Evolutionary conservation across 768 basidiomycete genomes (phyloP).

Genomic region (Tylopilus plumbeoviolaceoides): DNA sequence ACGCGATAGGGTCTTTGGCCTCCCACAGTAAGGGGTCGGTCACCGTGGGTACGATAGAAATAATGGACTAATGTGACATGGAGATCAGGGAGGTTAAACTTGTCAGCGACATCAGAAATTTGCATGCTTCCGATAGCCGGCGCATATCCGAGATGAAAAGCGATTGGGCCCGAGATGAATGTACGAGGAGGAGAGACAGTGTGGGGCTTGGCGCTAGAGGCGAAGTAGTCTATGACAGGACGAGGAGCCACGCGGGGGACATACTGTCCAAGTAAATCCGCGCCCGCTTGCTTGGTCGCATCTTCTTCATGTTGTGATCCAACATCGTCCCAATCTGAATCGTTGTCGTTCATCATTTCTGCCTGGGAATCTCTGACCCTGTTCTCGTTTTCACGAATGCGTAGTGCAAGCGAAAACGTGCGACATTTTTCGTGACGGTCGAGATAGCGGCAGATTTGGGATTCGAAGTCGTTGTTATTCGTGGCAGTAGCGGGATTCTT

Average conservation of each 20-base stretch:
- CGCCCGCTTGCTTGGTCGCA: neutral
- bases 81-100: neutral
- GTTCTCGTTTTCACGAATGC: neutral
- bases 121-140: neutral
- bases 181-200: neutral
- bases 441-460: neutral
- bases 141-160: neutral
- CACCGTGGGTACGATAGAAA: neutral
- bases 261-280: no score
- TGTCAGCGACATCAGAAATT: neutral
- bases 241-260: no score
- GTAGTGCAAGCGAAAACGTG: neutral
- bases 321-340: neutral
- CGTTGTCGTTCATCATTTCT: neutral
- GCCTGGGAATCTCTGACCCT: neutral
- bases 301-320: neutral
- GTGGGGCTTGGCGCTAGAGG: neutral
- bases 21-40: neutral
- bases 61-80: neutral
- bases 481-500: neutral
- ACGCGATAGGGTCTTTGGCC: neutral
- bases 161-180: neutral
- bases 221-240: neutral
- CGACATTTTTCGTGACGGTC: neutral
- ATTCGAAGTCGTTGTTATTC: neutral